Base-by-base conservation (phyloP, 306 rosid species). In the Sesbania bispinosa region DNA sequence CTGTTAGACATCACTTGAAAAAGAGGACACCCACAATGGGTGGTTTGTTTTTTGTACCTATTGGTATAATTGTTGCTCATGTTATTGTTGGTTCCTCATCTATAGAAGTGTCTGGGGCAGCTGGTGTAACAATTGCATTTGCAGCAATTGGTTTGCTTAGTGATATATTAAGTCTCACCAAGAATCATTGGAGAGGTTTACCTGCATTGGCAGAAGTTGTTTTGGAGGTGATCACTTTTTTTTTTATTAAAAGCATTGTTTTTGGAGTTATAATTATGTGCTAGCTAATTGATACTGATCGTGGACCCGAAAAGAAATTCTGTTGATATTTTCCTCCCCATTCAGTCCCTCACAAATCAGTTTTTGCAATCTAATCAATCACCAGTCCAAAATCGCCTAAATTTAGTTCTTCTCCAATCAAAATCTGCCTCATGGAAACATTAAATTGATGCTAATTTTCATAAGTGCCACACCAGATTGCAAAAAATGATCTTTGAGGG, bases 1-100 rank as follows among this genome's bases (percentile, higher is more conserved):
- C 86, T 43, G 55, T 72, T 27, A 77, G 88, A 72, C 90, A 83
- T 60, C 73, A 77, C 46, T 42, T 79, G 24, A 87, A 77, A 73
- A 87, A 58, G 78, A 69, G 81, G 58, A 89, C 92, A 35, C 98
- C 97, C 33, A 87, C 97, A 45, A 68, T 93, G 94, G 98, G 98
- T 76, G 98, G 97, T 83, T 79, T 93, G 78, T 74, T 93, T 66
- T 90, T 93, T 71, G 68, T 93, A 38, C 98, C 97, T 10, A 35
- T 90, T 26, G 97, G 98, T 74, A 64, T 94, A 55, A 53, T 47
- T 74, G 98, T 94, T 71, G 89, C 97, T 1, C 80, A 74, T 78
- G 67, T 58, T 24, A 47, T 73, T 51, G 74, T 89, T 24, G 89
- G 89, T 20, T 83, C 78, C 81, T 87, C 97, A 21, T 89, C 96